Percentiles rank a stretch among this genome's conserved stretches.
Conservation (phyloP, 208 protist species). For the Leptomonas seymouri region DNA sequence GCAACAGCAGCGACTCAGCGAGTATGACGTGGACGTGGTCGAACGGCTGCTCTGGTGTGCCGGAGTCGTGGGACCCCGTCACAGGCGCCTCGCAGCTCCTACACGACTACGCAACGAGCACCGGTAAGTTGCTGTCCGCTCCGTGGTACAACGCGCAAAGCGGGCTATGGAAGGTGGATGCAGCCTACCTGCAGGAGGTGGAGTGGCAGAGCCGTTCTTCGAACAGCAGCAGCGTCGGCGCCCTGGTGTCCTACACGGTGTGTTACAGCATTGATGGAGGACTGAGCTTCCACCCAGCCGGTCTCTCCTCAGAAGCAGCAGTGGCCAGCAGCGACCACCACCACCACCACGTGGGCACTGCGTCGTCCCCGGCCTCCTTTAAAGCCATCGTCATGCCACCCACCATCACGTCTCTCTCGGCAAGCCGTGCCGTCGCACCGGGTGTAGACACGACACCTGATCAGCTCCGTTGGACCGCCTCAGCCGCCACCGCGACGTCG, state of each 20-base stretch:
- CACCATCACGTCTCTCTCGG: conserved; percentile 27
- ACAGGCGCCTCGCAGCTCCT: conserved; percentile 24
- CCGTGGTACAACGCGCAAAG: conserved; percentile 32
- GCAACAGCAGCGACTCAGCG: neutral
- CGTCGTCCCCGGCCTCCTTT: neutral
- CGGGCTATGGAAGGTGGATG: conserved; percentile 38
- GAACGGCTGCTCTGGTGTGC: conserved; percentile 28
- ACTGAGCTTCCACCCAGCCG: conserved; percentile 47
- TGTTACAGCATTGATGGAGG: conserved; percentile 76
- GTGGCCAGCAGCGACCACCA: neutral
- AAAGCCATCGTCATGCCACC: conserved; percentile 33
- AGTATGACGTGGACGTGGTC: conserved; percentile 22
- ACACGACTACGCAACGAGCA: neutral
- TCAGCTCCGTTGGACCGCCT: conserved; percentile 11
- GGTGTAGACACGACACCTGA: conserved; percentile 6
- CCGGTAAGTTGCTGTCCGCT: conserved; percentile 21
- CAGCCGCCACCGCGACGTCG: conserved; percentile 11
- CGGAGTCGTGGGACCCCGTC: conserved; percentile 26
- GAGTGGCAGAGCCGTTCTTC: conserved; percentile 17
- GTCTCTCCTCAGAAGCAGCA: neutral
- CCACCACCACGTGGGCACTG: neutral
- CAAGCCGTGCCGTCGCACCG: neutral
- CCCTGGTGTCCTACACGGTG: conserved; percentile 26
- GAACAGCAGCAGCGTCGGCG: neutral
- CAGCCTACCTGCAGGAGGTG: conserved; percentile 34